Conservation (phyloP, 1,284 basidiomycete species). For the Phenoliferia sp. region DNA sequence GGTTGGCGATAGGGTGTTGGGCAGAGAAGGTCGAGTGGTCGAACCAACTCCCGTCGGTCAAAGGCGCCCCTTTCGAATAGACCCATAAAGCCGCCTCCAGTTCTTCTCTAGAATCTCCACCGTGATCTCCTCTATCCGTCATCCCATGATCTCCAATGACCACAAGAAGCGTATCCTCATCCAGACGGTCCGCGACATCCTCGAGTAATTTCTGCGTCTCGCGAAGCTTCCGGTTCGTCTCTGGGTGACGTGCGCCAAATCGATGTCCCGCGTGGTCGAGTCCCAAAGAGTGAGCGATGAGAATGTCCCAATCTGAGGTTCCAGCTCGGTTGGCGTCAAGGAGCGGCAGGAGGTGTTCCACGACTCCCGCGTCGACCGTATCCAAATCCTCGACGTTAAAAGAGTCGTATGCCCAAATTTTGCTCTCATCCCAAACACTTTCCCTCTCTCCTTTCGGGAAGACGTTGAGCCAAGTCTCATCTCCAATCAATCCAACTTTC, state of each 20-base stretch:
- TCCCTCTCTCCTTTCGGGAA: slow-evolving; percentile 55
- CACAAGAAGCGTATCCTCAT: slow-evolving; percentile 81
- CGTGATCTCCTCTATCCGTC: slow-evolving; percentile 92
- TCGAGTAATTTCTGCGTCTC: slow-evolving; percentile 82
- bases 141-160: slow-evolving; percentile 97
- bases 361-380: slow-evolving; percentile 88
- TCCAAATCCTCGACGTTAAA: slow-evolving; percentile 99
- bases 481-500: slow-evolving; percentile 80
- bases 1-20: slow-evolving; percentile 12
- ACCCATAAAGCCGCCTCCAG: slow-evolving; percentile 85
- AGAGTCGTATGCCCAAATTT: slow-evolving; percentile 82
- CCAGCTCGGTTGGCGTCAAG: slow-evolving; percentile 46
- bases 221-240: slow-evolving; percentile 75
- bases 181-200: slow-evolving; percentile 58
- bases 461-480: slow-evolving; percentile 91
- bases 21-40: background rate
- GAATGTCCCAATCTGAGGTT: slow-evolving; percentile 64
- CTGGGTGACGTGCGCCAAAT: slow-evolving; percentile 79
- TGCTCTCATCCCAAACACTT: slow-evolving; percentile 45
- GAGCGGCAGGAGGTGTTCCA: slow-evolving; percentile 73
- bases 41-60: slow-evolving; percentile 34
- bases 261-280: slow-evolving; percentile 96
- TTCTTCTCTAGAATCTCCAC: slow-evolving; percentile 83
- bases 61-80: slow-evolving; percentile 58
- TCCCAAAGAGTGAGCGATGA: slow-evolving; percentile 93